Evolutionary conservation across 2,329 filamentous ascomycete species (phyloP), one percentile per base, ranked within the genome.

Genomic region (Ilyonectria destructans): DNA sequence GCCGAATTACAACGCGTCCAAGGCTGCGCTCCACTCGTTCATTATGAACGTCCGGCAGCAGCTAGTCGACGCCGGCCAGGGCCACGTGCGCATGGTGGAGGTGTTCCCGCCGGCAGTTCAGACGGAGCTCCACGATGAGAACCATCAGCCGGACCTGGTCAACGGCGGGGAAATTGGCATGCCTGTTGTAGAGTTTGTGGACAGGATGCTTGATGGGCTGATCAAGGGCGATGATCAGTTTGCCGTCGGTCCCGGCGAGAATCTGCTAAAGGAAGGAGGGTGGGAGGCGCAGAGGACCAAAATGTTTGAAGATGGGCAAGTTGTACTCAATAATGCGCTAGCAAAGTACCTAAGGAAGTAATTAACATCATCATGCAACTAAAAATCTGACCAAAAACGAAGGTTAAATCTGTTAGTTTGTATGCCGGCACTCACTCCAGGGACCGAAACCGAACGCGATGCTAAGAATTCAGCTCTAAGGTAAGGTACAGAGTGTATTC

Each of bases 151-250:
- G 57, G 74, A 75, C 59, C 56, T 76, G 17, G 62, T 75, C 7
- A 69, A 76, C 2, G 77, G 76, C 0, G 71, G 74, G 4, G 62
- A 74, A 21, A 78, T 83, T 52, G 82, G 82, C 0, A 82, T 83
- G 70, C 77, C 80, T 1, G 70, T 84, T 40, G 77, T 26, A 1
- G 76, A 82, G 29, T 89, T 85, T 70, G 80, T 78, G 2, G 80
- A 87, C 0, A 82, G 84, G 12, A 75, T 75, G 72, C 71, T 68
- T 12, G 66, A 71, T 13, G 74, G 76, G 1, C 58, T 77, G 40
- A 57, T 57, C 2, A 65, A 45, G 49, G 75, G 74, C 0, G 60
- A 73, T 31, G 75, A 76, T 10, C 76, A 76, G 45, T 76, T 77
- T 67, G 74, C 72, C 6, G 55, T 77, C 21, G 74, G 72, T 0